phyloP scores from a whole-genome alignment of 495 filamentous ascomycete species.

The Talaromyces ruber region DNA sequence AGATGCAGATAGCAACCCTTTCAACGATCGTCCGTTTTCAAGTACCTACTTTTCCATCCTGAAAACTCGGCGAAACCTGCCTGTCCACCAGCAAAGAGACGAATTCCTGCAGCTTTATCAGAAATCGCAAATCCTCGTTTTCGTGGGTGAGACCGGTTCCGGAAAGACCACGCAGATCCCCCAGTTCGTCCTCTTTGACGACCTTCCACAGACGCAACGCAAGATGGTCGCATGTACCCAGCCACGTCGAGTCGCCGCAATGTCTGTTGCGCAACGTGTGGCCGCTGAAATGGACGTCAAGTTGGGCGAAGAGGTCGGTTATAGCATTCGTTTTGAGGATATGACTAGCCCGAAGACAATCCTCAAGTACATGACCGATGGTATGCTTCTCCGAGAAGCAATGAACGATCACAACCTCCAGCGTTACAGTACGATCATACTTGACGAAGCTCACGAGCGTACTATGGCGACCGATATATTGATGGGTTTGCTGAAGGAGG shows the following conservation, averaged over 20 bases:
- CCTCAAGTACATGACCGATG: slow-evolving; percentile 99
- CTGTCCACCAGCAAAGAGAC: slow-evolving; percentile 83
- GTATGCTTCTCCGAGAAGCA: slow-evolving; percentile 95
- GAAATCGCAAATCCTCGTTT: slow-evolving; percentile 87
- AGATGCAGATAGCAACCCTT: slow-evolving; percentile 76
- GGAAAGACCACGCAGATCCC: slow-evolving; percentile 99
- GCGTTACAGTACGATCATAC: slow-evolving; percentile 94
- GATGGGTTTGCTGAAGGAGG: slow-evolving; percentile 89
- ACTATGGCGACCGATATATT: slow-evolving; percentile 92
- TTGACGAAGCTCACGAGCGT: slow-evolving; percentile 96
- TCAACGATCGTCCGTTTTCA: slow-evolving; percentile 68
- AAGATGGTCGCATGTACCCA: slow-evolving; percentile 98
- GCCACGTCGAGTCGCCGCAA: slow-evolving; percentile 93
- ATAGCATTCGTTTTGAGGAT: slow-evolving; percentile 98
- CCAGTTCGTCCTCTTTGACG: slow-evolving; percentile 95
- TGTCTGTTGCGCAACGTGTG: slow-evolving; percentile 98
- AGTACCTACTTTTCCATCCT: slow-evolving; percentile 83
- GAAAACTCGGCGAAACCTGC: slow-evolving; percentile 72
- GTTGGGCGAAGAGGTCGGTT: slow-evolving; percentile 93
- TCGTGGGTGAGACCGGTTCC: slow-evolving; percentile 98
- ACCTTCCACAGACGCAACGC: slow-evolving; percentile 72
- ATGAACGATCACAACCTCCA: slow-evolving; percentile 92
- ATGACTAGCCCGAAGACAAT: slow-evolving; percentile 84
- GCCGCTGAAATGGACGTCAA: slow-evolving; percentile 93
- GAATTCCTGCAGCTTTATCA: slow-evolving; percentile 93